Base-by-base conservation (phyloP, 176 grass and related monocot genomes). In the Aegilops bicornis region DNA sequence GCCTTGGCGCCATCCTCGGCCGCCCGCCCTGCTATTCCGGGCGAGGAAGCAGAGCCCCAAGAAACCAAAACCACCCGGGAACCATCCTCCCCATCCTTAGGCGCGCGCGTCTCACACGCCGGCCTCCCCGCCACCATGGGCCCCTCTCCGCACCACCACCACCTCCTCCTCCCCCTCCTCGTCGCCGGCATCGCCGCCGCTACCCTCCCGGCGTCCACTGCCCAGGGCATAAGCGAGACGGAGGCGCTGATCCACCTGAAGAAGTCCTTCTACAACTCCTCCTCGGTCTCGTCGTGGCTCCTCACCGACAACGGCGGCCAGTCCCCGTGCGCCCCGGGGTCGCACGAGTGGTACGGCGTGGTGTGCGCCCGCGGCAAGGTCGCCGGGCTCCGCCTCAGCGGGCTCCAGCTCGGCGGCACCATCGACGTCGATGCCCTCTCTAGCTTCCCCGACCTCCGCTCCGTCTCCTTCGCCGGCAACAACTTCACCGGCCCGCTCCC, bases 221-320 rank as follows among this genome's bases (percentile, higher is more conserved):
- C 33, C 33, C 33, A 35, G 20, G 54, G 54, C 20, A 69, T 77
- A 84, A 68, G 62, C 39, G 92, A 91, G n/a, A 84, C 74, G 1
- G 73, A 86, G 15, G 95, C 95, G 77, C 88, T 97, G 35, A 56
- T 97, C 69, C 88, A 42, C 83, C 89, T 97, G 4, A 97, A 94
- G 40, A 79, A 75, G 59, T 97, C 92, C n/a, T 97, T 97, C 86
- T 25, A 84, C 72, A 94, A 97, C 87, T 85, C 86, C 58, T 90
- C 90, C 1, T 91, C 84, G 9, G 86, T 97, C 73, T 94, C 95
- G 31, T 89, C 90, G 19, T 97, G 95, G 95, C 86, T 89, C 54
- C 42, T 86, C 48, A 80, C 63, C 17, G 43, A 16, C 37, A 70
- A 59, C 37, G 88, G 90, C 33, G 52, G 64, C 85, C 85, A 79